phyloP scores from a whole-genome alignment of 176 grass and related monocot species.

The Saccharum officinarum region DNA sequence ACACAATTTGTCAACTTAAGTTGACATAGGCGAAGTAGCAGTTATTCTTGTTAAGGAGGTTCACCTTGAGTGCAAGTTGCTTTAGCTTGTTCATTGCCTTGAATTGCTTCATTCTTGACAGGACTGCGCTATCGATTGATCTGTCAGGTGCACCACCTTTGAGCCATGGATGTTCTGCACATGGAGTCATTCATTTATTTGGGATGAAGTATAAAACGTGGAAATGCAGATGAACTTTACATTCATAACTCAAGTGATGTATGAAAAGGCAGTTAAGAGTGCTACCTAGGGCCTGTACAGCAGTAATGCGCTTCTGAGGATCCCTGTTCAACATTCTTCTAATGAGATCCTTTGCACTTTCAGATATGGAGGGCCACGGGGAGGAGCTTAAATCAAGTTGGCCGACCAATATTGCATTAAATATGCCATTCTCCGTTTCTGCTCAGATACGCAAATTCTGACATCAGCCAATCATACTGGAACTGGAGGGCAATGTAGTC shows the following conservation, averaged over 20 bases:
- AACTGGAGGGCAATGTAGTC: neutral
- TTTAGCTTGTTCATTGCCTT: slow-evolving; percentile 92
- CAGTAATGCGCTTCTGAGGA: slow-evolving; percentile 61
- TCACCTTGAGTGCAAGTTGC: slow-evolving; percentile 84
- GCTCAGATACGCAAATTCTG: slow-evolving; percentile 30
- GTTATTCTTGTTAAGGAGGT: slow-evolving; percentile 6
- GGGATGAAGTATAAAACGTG: neutral
- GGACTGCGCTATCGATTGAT: slow-evolving; percentile 85
- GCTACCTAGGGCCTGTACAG: slow-evolving; percentile 60
- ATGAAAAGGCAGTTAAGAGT: slow-evolving; percentile 8
- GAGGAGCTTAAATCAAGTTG: slow-evolving; percentile 40
- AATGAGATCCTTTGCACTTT: slow-evolving; percentile 74
- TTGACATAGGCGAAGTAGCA: neutral
- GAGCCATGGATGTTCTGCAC: slow-evolving; percentile 83
- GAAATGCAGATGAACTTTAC: neutral
- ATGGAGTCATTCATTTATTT: slow-evolving; percentile 11
- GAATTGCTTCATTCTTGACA: slow-evolving; percentile 86
- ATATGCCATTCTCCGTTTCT: slow-evolving; percentile 81
- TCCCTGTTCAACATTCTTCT: slow-evolving; percentile 59
- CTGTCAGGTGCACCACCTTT: slow-evolving; percentile 75
- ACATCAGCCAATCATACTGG: neutral
- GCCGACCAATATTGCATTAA: slow-evolving; percentile 50
- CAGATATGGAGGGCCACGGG: slow-evolving; percentile 76
- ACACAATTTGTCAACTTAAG: slow-evolving; percentile 4
- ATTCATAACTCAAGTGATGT: neutral